Evolutionary conservation across 176 grass and related monocot genomes (phyloP).

Genomic region (Elaeis guineensis): DNA sequence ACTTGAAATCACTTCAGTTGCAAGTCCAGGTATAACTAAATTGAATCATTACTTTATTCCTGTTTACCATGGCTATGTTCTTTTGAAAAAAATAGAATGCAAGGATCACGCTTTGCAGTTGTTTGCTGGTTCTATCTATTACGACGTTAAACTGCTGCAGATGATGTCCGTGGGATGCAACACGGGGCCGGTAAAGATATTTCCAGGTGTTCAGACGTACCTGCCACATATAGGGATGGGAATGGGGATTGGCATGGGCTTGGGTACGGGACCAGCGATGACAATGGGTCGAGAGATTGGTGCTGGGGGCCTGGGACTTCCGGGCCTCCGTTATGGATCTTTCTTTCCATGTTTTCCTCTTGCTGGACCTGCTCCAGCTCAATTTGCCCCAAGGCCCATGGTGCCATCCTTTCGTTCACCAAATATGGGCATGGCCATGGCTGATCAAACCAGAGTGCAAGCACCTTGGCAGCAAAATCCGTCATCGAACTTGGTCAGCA

Average conservation of each 20-base stretch:
- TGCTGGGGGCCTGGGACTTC: not conserved
- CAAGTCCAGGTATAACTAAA: conserved; percentile 20
- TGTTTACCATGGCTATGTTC: not conserved
- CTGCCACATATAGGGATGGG: conserved; percentile 13
- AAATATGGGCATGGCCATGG: too few species aligned
- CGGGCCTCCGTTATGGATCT: not conserved
- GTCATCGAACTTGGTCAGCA: not conserved
- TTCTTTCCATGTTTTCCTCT: conserved; percentile 6
- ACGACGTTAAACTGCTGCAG: not conserved
- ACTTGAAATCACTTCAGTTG: conserved; percentile 23
- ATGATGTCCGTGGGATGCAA: conserved; percentile 23
- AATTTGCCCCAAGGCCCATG: not conserved
- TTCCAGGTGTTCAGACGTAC: conserved; percentile 12
- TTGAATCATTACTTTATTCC: not conserved
- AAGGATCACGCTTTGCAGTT: too few species aligned
- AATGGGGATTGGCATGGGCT: conserved; percentile 6
- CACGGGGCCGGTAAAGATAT: not conserved
- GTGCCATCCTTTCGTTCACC: not conserved
- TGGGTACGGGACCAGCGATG: not conserved
- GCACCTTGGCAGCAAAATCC: not conserved
- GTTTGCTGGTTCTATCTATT: too few species aligned
- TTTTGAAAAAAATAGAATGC: too few species aligned
- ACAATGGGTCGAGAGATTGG: not conserved
- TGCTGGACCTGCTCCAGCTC: conserved; percentile 1
- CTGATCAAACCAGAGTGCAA: not conserved